These are phyloP conservation scores for Arthroderma sp. DNA, from an alignment of 2,329 filamentous ascomycete genomes.

Conservation along the genomic window DNA sequence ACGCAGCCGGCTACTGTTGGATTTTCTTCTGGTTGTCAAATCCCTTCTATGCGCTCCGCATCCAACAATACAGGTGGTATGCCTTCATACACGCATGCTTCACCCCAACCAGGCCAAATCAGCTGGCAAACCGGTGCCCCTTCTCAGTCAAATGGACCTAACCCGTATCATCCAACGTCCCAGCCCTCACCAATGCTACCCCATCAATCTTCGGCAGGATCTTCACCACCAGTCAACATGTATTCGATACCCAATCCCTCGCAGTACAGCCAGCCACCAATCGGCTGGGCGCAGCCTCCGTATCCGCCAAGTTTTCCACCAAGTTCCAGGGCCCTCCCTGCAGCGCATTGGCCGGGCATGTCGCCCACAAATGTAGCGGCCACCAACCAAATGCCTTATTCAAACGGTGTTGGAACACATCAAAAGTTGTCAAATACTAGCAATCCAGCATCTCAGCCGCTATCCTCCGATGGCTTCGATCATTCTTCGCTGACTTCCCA, in stretches of 20 bases:
- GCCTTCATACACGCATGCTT: constrained; percentile 23
- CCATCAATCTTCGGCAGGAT: constrained; percentile 24
- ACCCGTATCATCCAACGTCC: constrained; percentile 18
- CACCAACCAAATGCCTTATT: constrained; percentile 44
- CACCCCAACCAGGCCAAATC: constrained; percentile 21
- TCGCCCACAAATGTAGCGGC: constrained; percentile 21
- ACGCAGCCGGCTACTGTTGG: constrained; percentile 11
- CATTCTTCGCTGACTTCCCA: constrained; percentile 86
- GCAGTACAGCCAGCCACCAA: constrained; percentile 20
- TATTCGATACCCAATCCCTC: constrained; percentile 21
- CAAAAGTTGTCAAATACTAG: constrained; percentile 27
- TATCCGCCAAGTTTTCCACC: constrained; percentile 15
- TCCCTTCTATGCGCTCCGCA: constrained; percentile 18
- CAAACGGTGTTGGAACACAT: constrained; percentile 64
- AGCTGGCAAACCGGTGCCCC: constrained; percentile 25
- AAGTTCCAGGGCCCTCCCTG: constrained; percentile 13
- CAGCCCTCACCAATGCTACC: constrained; percentile 26
- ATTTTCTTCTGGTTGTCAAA: too few relatives aligned
- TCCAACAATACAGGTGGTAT: constrained; percentile 20
- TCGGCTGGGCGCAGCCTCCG: constrained; percentile 22
- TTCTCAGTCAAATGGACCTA: constrained; percentile 24
- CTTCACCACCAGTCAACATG: constrained; percentile 26
- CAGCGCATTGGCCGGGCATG: constrained; percentile 27
- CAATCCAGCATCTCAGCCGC: too few relatives aligned
- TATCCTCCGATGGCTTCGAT: constrained; percentile 60